A percentile compares a stretch with the other conserved stretches of the same genome.
phyloP scores from a whole-genome alignment of 257 asterid genomes.

The Solanum microdontum region DNA sequence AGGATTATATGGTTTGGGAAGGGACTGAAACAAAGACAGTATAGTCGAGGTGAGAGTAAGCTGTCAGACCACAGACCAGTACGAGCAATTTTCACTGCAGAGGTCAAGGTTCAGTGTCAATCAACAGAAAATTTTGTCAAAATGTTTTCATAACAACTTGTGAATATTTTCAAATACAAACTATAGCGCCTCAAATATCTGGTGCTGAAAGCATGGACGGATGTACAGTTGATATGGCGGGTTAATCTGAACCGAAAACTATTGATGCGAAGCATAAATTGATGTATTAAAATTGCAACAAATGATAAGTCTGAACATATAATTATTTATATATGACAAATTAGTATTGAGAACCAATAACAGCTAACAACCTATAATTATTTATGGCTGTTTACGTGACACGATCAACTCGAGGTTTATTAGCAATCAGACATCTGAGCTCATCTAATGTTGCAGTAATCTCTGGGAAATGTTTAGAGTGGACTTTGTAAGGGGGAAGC shows the following conservation, averaged over 20 bases:
- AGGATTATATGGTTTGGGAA: slow-evolving; percentile 54
- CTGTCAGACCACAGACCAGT: slow-evolving; percentile 65
- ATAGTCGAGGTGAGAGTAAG: slow-evolving; percentile 41
- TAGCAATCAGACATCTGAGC: background rate
- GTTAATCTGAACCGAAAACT: background rate
- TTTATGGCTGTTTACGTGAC: background rate
- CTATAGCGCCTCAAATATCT: background rate
- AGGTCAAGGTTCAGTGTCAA: slow-evolving; percentile 11
- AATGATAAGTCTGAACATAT: background rate
- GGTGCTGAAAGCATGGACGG: background rate
- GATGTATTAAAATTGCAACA: background rate
- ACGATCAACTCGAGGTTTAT: background rate
- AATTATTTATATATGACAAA: no score
- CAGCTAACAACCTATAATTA: background rate
- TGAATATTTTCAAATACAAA: background rate
- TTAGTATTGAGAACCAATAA: background rate
- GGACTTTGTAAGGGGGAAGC: background rate
- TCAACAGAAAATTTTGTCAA: background rate
- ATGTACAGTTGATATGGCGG: background rate
- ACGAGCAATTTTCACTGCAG: slow-evolving; percentile 35
- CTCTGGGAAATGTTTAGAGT: background rate
- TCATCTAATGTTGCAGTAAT: background rate
- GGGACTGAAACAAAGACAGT: slow-evolving; percentile 42
- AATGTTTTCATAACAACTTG: background rate
- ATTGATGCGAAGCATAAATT: background rate